phyloP scores from a whole-genome alignment of 83 land plant species.

The Picea abies region DNA sequence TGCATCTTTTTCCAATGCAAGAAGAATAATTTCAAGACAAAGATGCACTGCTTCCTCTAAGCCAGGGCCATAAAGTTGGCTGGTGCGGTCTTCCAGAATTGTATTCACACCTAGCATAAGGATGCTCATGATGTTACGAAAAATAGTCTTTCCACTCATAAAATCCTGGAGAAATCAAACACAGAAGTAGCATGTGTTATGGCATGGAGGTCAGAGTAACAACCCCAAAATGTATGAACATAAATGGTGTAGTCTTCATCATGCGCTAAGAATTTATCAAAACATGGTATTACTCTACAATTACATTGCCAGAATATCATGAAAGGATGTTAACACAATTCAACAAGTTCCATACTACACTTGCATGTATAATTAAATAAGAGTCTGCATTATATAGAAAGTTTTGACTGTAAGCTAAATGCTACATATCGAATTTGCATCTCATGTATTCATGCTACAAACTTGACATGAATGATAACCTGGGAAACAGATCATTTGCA shows the following conservation, averaged over 20 bases:
- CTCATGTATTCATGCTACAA: neutral
- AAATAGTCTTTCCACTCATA: slow-evolving; percentile 92
- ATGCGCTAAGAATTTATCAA: neutral
- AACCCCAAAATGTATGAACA: neutral
- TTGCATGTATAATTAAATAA: neutral
- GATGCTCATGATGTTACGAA: slow-evolving; percentile 85
- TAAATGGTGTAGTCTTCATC: neutral
- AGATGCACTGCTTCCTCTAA: slow-evolving; percentile 88
- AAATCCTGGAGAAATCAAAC: slow-evolving; percentile 66
- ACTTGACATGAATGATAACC: too few relatives aligned
- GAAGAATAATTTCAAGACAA: slow-evolving; percentile 79
- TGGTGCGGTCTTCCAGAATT: slow-evolving; percentile 71
- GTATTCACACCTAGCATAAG: slow-evolving; percentile 74
- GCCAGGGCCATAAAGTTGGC: slow-evolving; percentile 68
- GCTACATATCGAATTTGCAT: neutral
- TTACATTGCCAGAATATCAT: neutral
- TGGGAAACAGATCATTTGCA: too few relatives aligned
- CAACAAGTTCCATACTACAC: neutral
- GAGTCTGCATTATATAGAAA: neutral
- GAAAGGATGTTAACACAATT: neutral
- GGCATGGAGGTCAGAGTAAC: neutral
- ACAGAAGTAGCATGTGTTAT: neutral
- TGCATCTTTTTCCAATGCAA: slow-evolving; percentile 77
- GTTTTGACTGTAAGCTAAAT: neutral
- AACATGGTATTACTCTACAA: neutral